Conservation (phyloP, 139 green algal species). For the Picochlorum costavermella region DNA sequence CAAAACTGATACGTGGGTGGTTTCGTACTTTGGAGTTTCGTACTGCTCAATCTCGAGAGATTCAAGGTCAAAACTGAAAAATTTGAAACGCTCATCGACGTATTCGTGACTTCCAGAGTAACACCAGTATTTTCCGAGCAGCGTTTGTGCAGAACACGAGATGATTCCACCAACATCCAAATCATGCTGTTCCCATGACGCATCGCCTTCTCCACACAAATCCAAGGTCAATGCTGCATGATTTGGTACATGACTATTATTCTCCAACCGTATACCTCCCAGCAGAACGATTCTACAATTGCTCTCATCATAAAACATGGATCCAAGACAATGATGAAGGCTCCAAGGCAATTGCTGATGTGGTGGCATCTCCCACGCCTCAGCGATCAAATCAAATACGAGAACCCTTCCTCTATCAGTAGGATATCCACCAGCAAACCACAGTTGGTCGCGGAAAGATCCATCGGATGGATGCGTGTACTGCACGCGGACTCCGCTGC, state of each 20-base stretch:
- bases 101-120: background rate
- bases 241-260: background rate
- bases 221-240: background rate
- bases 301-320: background rate
- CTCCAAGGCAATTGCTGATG: background rate
- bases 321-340: background rate
- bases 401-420: background rate
- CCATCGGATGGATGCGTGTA: background rate
- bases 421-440: conserved; percentile 1
- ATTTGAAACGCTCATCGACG: background rate
- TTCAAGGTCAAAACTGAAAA: background rate
- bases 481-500: background rate
- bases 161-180: background rate
- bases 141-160: background rate
- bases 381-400: background rate
- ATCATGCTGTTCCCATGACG: background rate
- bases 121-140: background rate
- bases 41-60: background rate
- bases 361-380: background rate
- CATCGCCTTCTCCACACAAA: background rate
- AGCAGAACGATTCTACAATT: background rate
- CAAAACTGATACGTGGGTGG: background rate
- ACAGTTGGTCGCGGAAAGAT: background rate
- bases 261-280: background rate
- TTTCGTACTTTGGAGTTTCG: background rate